Base-by-base conservation (phyloP, 208 protist genomes). In the Endotrypanum monterogeii region DNA sequence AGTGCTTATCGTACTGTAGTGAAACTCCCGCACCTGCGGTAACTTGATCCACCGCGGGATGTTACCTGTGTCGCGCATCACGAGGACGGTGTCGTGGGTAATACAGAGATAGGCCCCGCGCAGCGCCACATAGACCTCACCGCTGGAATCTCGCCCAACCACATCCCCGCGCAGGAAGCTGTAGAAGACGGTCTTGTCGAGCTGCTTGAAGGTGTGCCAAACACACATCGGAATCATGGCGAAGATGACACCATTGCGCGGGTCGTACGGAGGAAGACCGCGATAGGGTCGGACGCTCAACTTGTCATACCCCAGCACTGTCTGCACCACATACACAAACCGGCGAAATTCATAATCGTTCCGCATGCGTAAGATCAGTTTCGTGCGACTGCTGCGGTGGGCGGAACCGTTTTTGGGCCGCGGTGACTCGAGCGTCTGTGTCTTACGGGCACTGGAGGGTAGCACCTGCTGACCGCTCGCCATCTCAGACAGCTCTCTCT, bases 291-390 rank as follows among this genome's bases (percentile, higher is more conserved):
- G 83, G 25, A 75, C 65, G 51, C 65, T 72, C 18, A 93, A 74
- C 76, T 88, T 90, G 75, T 93, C 89, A 72, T 90, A 93, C 37
- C 89, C 89, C 16, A 93, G 72, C 67, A 93, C 89, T 0, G 78
- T 84, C 74, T 91, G 80, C 70, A 93, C 76, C 0, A 91, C 82
- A 63, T 87, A 93, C 67, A 75, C 80, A 60, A 91, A 87, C 28
- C 83, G 84, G 12, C 83, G 78, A 70, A 86, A 89, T 51, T 93
- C 89, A 61, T 87, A 85, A 30, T 93, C 89, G 67, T 60, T 86
- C 56, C 83, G 78, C 67, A 88, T 85, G 65, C 89, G 86, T 14
- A 93, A 73, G 23, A 82, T 72, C 2, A 88, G 51, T 35, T 72
- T 79, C 55, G 84, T 80, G 57, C 74, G 76, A 28, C 66, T 79